Evolutionary conservation across 192 early-diverging fungal genomes (phyloP).

Genomic region (Paraglomus occultum): DNA sequence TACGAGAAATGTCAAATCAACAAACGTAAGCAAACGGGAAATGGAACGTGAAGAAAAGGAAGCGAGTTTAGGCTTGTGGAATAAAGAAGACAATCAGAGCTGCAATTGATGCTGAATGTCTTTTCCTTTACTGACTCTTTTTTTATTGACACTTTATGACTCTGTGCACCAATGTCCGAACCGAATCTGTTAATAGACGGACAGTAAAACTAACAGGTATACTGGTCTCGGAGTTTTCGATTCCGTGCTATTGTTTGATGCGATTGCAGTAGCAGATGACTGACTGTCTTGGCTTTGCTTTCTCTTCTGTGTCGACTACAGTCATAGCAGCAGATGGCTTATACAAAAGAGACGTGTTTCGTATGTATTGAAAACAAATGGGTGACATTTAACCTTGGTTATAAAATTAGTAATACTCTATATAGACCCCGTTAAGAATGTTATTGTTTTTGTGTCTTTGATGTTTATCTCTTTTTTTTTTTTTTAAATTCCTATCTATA

Average conservation of each 20-base stretch:
- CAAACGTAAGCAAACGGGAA: too few relatives aligned
- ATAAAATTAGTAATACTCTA: neutral
- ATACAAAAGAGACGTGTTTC: constrained; percentile 88
- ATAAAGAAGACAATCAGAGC: too few relatives aligned
- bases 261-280: neutral
- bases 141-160: too few relatives aligned
- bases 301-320: constrained; percentile 20
- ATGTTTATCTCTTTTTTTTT: neutral
- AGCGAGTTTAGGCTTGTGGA: too few relatives aligned
- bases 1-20: too few relatives aligned
- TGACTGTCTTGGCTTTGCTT: neutral
- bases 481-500: too few relatives aligned
- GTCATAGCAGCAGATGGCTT: constrained; percentile 92
- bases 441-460: neutral
- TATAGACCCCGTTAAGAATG: neutral
- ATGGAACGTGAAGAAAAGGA: too few relatives aligned
- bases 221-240: neutral
- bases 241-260: neutral
- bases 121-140: too few relatives aligned
- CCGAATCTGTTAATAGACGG: neutral
- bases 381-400: neutral
- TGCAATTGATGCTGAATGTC: too few relatives aligned
- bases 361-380: constrained; percentile 40
- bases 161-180: too few relatives aligned
- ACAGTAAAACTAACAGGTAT: constrained; percentile 27